Evolutionary conservation across 2,329 filamentous ascomycete genomes (phyloP), one percentile per base, ranked within the genome.

Genomic region (Nemania sp.): DNA sequence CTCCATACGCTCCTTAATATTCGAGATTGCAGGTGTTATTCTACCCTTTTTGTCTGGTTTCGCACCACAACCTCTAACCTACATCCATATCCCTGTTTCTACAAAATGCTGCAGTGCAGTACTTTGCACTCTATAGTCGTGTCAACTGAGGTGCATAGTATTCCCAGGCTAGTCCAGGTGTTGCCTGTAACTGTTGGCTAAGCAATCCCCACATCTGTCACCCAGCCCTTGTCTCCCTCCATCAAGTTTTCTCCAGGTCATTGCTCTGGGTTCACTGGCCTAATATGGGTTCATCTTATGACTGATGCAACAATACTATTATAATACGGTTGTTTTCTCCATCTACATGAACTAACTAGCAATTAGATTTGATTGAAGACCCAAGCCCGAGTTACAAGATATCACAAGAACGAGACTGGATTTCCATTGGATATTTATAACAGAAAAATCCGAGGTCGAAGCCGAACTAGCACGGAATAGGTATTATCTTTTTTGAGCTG

Each of bases 361-460:
- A 41, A 47, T 39, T 30, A 55, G 52, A 37, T 58, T 51, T 30
- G 20, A 39, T 39, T 41, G 36, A 30, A 28, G 14, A 30, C 42
- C 33, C 43, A 26, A 12, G 37, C 14, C 37, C 46, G 36, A 48
- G 49, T 42, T 56, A 62, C 59, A 23, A 58, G 48, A 58, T 48
- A 59, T 61, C 56, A 53, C 57, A 56, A 59, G 61, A 58, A 60
- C 55, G 52, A 57, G 54, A 55, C 43, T n/a, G 31, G 24, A 40
- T 3, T 31, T 5, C 28, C 11, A 12, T 5, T 14, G 3, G 8
- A 28, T 44, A 23, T 11, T 19, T 7, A 50, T 9, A 41, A 52
- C 60, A 53, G 57, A 48, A 61, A 55, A 51, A 33, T 34, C 46
- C 30, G 31, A 42, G 50, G 42, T 42, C 36, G n/a, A 42, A 50